Base-by-base conservation (phyloP, 441 rosid genomes). In the Arabidopsis lyrata region DNA sequence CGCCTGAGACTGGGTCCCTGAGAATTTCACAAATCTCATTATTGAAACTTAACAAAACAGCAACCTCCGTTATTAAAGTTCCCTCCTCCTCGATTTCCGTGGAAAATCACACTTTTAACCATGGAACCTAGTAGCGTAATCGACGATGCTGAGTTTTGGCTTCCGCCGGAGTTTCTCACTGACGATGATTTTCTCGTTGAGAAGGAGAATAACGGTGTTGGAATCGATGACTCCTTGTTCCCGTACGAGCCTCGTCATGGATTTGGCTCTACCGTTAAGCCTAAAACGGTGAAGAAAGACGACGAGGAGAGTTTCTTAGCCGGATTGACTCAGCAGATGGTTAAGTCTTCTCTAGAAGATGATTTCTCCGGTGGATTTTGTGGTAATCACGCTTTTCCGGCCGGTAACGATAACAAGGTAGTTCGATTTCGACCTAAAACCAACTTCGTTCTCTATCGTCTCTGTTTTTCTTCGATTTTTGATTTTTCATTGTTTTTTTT, bases 101-200 rank as follows among this genome's bases (percentile, higher is more conserved):
- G 29, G 20, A 27, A 56, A 16, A 38, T 13, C 2, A 7, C 36
- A 29, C 36, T 48, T 0, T 2, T 56, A 20, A 5, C 8, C 20
- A 93, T 93, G 98, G 95, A 91, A 14, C 83, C 86, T 72, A 78
- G 68, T 72, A 77, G 77, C 58, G 32, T 90, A 0, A 81, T 15
- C 64, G 60, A 86, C 63, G 88, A 88, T 77, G 92, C 88, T 11
- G 96, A 84, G 88, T 87, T 86, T 73, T 86, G 85, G 82, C 85
- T 94, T 66, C 98, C 96, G 1, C 77, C 88, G 1, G 82, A 84
- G 87, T 87, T 94, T 72, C 89, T 93, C 1, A 76, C 85, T 1
- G 97, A 91, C 59, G 89, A 87, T 20, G 90, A 78, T 65, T 44
- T 81, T 4, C 78, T 78, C 66, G 3, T 70, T 35, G 89, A 82